These are phyloP conservation scores for Calycina marina DNA, from an alignment of 2,329 filamentous ascomycete species.

Conservation along the genomic window DNA sequence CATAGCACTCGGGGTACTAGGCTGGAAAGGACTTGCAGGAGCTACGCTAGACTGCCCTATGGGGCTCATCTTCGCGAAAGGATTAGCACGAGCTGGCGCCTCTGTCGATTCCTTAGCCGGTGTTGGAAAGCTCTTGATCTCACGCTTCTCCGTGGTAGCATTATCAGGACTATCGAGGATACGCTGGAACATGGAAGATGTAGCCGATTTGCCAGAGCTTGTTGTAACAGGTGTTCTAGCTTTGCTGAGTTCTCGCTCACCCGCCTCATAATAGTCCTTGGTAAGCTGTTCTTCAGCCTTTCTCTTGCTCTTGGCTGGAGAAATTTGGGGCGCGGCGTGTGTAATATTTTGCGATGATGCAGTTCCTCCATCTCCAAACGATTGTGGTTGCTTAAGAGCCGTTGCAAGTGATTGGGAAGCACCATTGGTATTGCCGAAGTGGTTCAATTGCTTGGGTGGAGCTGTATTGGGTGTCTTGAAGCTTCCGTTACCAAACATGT, in stretches of 20 bases:
- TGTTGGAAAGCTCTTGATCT: conserved; percentile 10
- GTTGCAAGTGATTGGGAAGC: neutral
- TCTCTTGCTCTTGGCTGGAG: conserved; percentile 16
- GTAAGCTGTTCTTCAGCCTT: conserved; percentile 20
- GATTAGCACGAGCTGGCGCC: conserved; percentile 15
- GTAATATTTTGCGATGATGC: no score
- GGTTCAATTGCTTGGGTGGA: neutral
- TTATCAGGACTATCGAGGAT: conserved; percentile 18
- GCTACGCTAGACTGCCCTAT: no score
- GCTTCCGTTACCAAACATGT: conserved; percentile 4
- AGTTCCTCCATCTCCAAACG: conserved; percentile 1
- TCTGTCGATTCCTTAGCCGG: conserved; percentile 4
- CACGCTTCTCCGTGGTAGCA: conserved; percentile 8
- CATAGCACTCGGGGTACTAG: no score
- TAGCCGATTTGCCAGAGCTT: conserved; percentile 15
- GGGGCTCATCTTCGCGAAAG: conserved; percentile 18
- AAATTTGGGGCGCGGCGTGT: no score
- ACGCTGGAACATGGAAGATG: conserved; percentile 20
- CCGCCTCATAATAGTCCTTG: conserved; percentile 14
- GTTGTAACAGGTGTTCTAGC: conserved; percentile 7
- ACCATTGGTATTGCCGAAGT: neutral
- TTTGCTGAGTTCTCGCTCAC: conserved; percentile 8
- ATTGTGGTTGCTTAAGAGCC: neutral
- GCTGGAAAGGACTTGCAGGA: no score
- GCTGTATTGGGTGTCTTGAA: conserved; percentile 2